Percentiles rank a stretch among this genome's conserved stretches.
These are phyloP conservation scores for Microglena sp. DNA, from an alignment of 139 green algal genomes.

Conservation along the genomic window DNA sequence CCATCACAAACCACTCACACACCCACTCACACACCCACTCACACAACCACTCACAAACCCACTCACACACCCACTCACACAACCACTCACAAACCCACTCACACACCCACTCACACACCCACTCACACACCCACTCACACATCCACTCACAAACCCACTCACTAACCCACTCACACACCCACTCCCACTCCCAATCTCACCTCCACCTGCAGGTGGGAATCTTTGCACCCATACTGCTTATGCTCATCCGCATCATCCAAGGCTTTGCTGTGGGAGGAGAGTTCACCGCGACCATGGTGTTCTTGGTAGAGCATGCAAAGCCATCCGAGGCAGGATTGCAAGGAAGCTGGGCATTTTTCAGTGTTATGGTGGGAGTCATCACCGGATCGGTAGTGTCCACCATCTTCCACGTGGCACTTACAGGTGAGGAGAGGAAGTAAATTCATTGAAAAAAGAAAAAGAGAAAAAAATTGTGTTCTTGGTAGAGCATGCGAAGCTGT, in stretches of 20 bases:
- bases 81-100: too few species aligned
- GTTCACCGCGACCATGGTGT: conserved; percentile 37
- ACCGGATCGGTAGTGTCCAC: conserved; percentile 19
- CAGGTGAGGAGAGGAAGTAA: too few species aligned
- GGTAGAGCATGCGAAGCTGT: conserved; percentile 23
- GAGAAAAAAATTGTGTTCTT: conserved; percentile 44
- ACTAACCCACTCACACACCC: neutral
- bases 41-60: neutral
- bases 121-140: too few species aligned
- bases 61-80: neutral
- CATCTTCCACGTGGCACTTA: conserved; percentile 18
- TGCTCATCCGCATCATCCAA: conserved; percentile 21
- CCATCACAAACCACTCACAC: too few species aligned
- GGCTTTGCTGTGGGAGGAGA: conserved; percentile 32
- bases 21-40: neutral
- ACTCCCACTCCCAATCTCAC: neutral
- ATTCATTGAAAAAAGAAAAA: too few species aligned
- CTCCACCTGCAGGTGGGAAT: conserved; percentile 15
- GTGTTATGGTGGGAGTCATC: conserved; percentile 27
- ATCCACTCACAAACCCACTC: neutral
- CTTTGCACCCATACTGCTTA: conserved; percentile 24
- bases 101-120: too few species aligned
- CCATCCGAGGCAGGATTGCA: conserved; percentile 5
- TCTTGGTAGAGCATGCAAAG: conserved; percentile 31
- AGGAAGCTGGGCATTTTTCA: conserved; percentile 26